Base-by-base conservation (phyloP, 305 asterid species). In the Lippia alba region DNA sequence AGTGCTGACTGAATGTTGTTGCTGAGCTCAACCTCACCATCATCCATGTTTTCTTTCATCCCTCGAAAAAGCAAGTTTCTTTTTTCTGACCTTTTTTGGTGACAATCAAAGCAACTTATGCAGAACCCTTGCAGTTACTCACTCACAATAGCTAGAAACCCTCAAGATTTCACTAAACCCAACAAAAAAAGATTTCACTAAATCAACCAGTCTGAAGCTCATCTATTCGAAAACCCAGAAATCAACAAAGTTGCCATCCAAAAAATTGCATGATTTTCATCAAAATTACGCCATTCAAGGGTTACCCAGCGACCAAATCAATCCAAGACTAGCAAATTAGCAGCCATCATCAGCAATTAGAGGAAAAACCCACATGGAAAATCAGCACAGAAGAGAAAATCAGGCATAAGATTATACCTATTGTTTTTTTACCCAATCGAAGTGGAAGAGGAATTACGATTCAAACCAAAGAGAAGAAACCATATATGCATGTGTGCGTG, bases 11-110 rank as follows among this genome's bases (percentile, higher is more conserved):
- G 86, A 51, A 76, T 48, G 54, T 76, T 48, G 55, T 76, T 79
- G 55, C 76, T 71, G 1, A 74, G 41, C 72, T 79, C 88, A 39
- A 62, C 63, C 60, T 81, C 87, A 51, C 80, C 81, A 62, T 81
- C 80, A 65, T 79, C 79, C 79, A 77, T 82, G 19, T 30, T 45
- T 17, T 65, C 74, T 56, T 64, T 61, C 61, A 69, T 61, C 64
- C 57, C 71, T 59, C 46, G 14, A 74, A 20, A 40, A 34, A 44
- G 12, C 30, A 55, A n/a, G 39, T 44, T 0, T 5, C 55, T 50
- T 15, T 36, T 36, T 36, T 36, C 9, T 36, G 2, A 2, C 9
- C 9, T 36, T 36, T 36, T 36, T 36, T 36, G 6, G 41, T 36
- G 9, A 24, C 30, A 36, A 36, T 0, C 9, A 8, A 36, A 36